phyloP scores from a whole-genome alignment of 495 filamentous ascomycete genomes.

The Daldinia vernicosa region DNA sequence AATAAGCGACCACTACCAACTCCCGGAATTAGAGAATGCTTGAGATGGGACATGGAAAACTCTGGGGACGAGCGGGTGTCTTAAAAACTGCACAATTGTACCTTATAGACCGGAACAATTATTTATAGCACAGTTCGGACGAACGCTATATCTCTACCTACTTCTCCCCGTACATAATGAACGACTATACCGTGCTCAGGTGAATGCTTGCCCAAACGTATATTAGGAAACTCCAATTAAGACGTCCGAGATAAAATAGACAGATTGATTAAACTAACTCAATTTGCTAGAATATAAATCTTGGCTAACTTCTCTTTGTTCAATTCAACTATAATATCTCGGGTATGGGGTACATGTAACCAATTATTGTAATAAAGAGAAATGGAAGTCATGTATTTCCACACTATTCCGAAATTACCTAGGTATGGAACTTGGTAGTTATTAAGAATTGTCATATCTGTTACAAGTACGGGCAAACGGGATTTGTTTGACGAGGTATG shows the following conservation, averaged over 20 bases:
- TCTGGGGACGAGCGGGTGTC: constrained; percentile 12
- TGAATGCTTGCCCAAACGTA: not conserved
- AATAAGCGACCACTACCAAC: constrained; percentile 54
- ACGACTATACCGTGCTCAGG: not conserved
- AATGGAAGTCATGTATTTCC: not conserved
- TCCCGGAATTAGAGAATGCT: not conserved
- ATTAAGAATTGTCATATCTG: not conserved
- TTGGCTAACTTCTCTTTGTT: not conserved
- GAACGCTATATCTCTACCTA: constrained; percentile 1
- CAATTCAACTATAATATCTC: not conserved
- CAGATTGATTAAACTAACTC: not conserved
- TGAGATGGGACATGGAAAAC: not conserved
- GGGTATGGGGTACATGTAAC: not conserved
- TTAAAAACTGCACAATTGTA: constrained; percentile 28
- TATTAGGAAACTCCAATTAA: not conserved
- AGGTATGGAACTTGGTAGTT: not conserved
- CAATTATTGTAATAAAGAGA: not conserved
- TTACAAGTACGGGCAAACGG: not conserved
- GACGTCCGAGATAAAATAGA: not conserved
- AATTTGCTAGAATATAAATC: not conserved
- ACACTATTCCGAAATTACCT: not conserved
- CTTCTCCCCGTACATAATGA: not conserved
- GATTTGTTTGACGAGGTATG: not conserved
- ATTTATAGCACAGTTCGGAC: constrained; percentile 20
- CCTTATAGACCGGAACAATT: constrained; percentile 30